Evolutionary conservation across 2,329 filamentous ascomycete genomes (phyloP).

Genomic region (Sclerotinia minor): DNA sequence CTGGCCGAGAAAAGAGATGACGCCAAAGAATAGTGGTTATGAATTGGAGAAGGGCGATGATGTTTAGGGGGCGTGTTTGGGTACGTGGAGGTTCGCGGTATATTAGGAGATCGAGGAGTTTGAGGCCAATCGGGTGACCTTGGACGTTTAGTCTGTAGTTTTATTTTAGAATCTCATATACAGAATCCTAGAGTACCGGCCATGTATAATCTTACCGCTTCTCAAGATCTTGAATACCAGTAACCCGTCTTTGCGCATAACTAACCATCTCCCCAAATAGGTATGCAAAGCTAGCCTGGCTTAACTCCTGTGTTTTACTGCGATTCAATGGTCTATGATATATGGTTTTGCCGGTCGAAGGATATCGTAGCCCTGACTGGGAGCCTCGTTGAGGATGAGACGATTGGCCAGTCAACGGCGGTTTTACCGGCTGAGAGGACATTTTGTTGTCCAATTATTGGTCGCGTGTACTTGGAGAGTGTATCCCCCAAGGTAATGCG

Average conservation of each 20-base stretch:
- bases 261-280: conserved; percentile 95
- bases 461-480: neutral
- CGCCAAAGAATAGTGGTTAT: conserved; percentile 92
- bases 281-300: conserved; percentile 91
- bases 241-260: conserved; percentile 88
- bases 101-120: conserved; percentile 91
- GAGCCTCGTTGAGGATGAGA: conserved; percentile 35
- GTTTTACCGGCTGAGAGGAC: conserved; percentile 41
- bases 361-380: conserved; percentile 73
- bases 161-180: neutral
- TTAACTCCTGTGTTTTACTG: conserved; percentile 82
- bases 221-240: conserved; percentile 90
- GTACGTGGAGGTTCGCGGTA: conserved; percentile 73
- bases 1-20: conserved; percentile 86
- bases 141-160: conserved; percentile 75
- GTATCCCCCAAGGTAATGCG: neutral
- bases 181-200: neutral
- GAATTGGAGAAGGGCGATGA: conserved; percentile 90
- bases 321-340: conserved; percentile 95
- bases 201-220: conserved; percentile 61
- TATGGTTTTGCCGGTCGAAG: conserved; percentile 93
- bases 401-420: conserved; percentile 32
- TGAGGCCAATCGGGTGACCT: conserved; percentile 91
- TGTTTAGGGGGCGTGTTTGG: conserved; percentile 76
- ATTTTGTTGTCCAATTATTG: conserved; percentile 30